phyloP scores from a whole-genome alignment of 202 grass and related monocot species.

The Panicum hallii region DNA sequence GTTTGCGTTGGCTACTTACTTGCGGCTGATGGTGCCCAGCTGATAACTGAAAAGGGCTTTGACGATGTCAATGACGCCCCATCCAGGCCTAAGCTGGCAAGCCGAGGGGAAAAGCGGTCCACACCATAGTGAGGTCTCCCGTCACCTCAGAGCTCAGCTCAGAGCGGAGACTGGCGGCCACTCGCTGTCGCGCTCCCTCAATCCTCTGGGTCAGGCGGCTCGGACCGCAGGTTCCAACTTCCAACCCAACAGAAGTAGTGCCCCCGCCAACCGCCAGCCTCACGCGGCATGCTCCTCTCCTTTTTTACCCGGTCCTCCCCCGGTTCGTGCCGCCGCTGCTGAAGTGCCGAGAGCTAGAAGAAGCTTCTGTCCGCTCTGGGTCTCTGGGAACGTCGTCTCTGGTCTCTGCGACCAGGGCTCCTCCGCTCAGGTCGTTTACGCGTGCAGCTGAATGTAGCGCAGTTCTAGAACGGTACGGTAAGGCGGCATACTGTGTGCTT shows the following conservation, averaged over 20 bases:
- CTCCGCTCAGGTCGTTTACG: neutral
- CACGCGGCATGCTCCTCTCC: neutral
- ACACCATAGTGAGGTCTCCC: constrained; percentile 13
- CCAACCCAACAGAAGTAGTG: constrained; percentile 27
- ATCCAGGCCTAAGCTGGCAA: constrained; percentile 43
- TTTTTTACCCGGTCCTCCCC: constrained; percentile 44
- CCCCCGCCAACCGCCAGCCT: constrained; percentile 25
- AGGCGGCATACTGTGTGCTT: neutral
- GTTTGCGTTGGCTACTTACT: neutral
- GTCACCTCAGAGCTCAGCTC: constrained; percentile 27
- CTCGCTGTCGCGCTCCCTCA: neutral
- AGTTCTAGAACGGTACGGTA: neutral
- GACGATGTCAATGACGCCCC: constrained; percentile 51
- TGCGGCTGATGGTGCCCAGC: neutral
- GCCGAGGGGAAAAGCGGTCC: constrained; percentile 34
- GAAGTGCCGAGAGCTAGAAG: neutral
- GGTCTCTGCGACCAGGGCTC: neutral
- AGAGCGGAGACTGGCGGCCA: neutral
- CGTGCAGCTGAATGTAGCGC: neutral
- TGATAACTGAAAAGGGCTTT: constrained; percentile 33
- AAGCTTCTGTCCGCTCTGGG: neutral
- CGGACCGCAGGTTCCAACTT: neutral
- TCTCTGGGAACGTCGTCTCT: neutral
- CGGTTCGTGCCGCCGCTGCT: constrained; percentile 12
- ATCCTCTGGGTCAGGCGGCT: neutral